Base-by-base conservation (phyloP, 441 rosid species). In the Adansonia rubrostipa region DNA sequence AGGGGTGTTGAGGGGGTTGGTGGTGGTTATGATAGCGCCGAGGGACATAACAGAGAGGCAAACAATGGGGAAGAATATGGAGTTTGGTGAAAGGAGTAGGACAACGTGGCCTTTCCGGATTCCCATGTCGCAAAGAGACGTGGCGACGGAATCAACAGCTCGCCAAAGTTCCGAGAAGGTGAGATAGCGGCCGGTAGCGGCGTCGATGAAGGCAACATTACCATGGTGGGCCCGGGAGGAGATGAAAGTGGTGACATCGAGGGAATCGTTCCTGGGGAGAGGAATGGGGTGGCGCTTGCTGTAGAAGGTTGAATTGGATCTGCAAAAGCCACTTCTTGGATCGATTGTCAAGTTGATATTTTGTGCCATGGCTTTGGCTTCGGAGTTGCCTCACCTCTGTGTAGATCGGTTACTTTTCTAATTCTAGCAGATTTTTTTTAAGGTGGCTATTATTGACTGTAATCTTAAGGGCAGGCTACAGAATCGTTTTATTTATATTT, bases 1-100 rank as follows among this genome's bases (percentile, higher is more conserved):
- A 6, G 88, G 64, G 48, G 97, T 95, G 88, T 90, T 93, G 80
- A 93, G 96, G 54, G 98, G 92, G 42, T 92, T 95, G 50, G 97
- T 89, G 82, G 99, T 94, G 82, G 98, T 96, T 84, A 96, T 90
- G 11, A 96, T 70, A 50, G 98, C 96, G 51, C 97, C 99, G 14
- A 93, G 87, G n/a, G 94, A 91, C 95, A 95, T 87, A 62, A 90
- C 92, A 76, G 99, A 80, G 82, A 91, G 93, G 78, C 91, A 92
- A 71, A 92, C 88, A 71, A 93, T 28, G 22, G 99, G 98, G 80
- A 95, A 85, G 87, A 74, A 88, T 77, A 92, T 81, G 48, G 99
- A 93, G 76, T 92, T 95, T 0, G 98, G 94, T 14, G 99, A 91
- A 67, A 95, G 93, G 75, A 93, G 83, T 76, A 93, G 92, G 79